Conservation (phyloP, 2,329 filamentous ascomycete genomes). For the Lachnellula hyalina region DNA sequence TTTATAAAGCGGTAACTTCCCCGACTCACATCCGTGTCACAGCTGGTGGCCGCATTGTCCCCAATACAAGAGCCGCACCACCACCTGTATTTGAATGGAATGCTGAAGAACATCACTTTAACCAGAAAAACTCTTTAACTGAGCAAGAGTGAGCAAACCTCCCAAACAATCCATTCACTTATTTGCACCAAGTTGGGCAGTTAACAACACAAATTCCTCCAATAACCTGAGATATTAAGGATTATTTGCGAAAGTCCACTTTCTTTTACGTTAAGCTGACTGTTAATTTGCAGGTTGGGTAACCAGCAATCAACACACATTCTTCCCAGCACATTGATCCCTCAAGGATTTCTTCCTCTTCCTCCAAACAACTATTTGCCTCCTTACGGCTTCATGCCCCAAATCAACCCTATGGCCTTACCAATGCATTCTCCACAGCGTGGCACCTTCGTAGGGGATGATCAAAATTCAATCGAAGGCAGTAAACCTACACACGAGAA, state of each 20-base stretch:
- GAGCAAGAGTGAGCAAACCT: slow-evolving; percentile 2
- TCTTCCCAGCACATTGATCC: slow-evolving; percentile 6
- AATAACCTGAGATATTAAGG: too few relatives aligned
- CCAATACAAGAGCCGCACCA: slow-evolving; percentile 47
- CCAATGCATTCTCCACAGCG: slow-evolving; percentile 10
- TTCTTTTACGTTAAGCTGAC: too few relatives aligned
- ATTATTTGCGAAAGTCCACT: too few relatives aligned
- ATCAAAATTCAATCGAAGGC: not conserved
- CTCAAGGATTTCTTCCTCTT: slow-evolving; percentile 12
- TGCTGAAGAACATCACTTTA: slow-evolving; percentile 22
- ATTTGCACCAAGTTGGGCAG: too few relatives aligned
- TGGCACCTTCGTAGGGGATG: not conserved
- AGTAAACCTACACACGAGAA: slow-evolving; percentile 3
- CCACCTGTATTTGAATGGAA: slow-evolving; percentile 26
- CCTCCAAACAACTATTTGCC: slow-evolving; percentile 15
- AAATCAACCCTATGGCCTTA: slow-evolving; percentile 4
- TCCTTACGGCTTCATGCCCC: slow-evolving; percentile 13
- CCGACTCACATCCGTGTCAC: slow-evolving; percentile 63
- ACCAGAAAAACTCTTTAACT: slow-evolving; percentile 8
- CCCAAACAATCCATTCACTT: not conserved
- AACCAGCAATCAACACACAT: slow-evolving; percentile 2
- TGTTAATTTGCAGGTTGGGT: too few relatives aligned
- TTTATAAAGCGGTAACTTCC: slow-evolving; percentile 63
- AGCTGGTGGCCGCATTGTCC: slow-evolving; percentile 61
- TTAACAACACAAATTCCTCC: too few relatives aligned